Percentiles rank a stretch among this genome's conserved stretches.
phyloP scores from a whole-genome alignment of 441 rosid genomes.

The Capsella rubella region DNA sequence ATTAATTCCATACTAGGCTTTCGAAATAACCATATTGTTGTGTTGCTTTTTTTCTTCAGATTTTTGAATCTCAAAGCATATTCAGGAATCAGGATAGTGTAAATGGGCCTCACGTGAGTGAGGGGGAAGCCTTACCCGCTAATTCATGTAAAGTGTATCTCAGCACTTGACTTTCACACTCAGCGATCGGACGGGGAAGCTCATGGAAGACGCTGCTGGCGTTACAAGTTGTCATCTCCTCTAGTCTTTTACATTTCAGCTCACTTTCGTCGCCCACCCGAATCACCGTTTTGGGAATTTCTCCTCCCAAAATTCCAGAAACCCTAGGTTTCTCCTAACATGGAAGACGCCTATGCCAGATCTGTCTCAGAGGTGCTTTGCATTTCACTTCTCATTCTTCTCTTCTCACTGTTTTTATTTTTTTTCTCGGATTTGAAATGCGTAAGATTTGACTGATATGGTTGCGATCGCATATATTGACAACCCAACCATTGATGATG shows the following conservation, averaged over 20 bases:
- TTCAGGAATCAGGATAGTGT: no score
- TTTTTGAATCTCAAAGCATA: no score
- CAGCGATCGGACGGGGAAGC: slow-evolving; percentile 44
- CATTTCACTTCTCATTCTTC: slow-evolving; percentile 28
- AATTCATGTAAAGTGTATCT: slow-evolving; percentile 24
- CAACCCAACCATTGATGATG: background rate
- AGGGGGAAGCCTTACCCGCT: slow-evolving; percentile 27
- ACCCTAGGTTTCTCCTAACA: slow-evolving; percentile 28
- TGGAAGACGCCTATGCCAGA: slow-evolving; percentile 98
- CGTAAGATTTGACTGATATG: slow-evolving; percentile 10
- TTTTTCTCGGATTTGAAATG: slow-evolving; percentile 1
- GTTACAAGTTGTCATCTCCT: slow-evolving; percentile 40
- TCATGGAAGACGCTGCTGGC: slow-evolving; percentile 33
- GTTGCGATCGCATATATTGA: slow-evolving; percentile 17
- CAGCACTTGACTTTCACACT: slow-evolving; percentile 40
- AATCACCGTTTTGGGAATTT: slow-evolving; percentile 6
- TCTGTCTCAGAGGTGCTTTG: slow-evolving; percentile 84
- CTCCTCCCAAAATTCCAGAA: background rate
- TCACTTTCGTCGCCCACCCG: slow-evolving; percentile 28
- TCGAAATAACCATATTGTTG: no score
- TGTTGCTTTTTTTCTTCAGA: no score
- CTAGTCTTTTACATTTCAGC: slow-evolving; percentile 35
- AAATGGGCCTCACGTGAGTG: slow-evolving; percentile 38
- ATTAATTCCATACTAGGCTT: no score
- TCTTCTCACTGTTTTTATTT: background rate